phyloP scores from a whole-genome alignment of 1,284 basidiomycete genomes.

The Polyporus tsugae region DNA sequence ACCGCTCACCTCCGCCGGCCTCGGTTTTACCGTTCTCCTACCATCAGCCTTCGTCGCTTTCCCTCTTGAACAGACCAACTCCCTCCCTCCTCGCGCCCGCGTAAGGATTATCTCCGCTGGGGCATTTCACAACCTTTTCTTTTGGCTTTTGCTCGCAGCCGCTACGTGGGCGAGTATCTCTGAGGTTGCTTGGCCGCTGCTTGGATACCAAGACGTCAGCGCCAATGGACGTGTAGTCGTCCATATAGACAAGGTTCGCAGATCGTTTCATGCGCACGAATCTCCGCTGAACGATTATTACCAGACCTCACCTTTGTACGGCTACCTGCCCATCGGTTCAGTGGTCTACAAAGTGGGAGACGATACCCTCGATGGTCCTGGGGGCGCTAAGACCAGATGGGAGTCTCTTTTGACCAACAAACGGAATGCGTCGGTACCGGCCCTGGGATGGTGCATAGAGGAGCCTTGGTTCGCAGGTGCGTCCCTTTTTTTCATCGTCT shows the following conservation, averaged over 20 bases:
- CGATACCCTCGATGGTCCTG: conserved; percentile 44
- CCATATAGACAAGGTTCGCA: conserved; percentile 54
- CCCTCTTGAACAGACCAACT: conserved; percentile 50
- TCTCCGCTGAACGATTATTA: conserved; percentile 22
- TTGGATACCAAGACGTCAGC: conserved; percentile 62
- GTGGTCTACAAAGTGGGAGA: conserved; percentile 70
- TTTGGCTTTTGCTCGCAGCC: conserved; percentile 35
- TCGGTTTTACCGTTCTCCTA: conserved; percentile 52
- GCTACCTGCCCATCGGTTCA: conserved; percentile 58
- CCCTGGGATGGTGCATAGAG: conserved; percentile 68
- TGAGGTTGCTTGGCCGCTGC: conserved; percentile 40
- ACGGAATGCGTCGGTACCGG: not conserved
- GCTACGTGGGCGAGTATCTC: conserved; percentile 23
- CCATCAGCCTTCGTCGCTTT: conserved; percentile 79
- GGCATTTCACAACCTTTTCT: conserved; percentile 68
- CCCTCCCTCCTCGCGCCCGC: conserved; percentile 50
- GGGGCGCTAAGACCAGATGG: conserved; percentile 52
- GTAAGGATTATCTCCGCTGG: conserved; percentile 70
- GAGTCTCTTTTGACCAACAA: conserved; percentile 47
- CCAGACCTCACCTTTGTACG: conserved; percentile 63
- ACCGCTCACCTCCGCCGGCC: conserved; percentile 17
- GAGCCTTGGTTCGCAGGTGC: conserved; percentile 44
- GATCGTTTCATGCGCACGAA: not conserved
- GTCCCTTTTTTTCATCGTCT: conserved; percentile 16
- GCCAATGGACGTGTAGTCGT: conserved; percentile 59